Base-by-base conservation (phyloP, 306 rosid species). In the Prunus persica region DNA sequence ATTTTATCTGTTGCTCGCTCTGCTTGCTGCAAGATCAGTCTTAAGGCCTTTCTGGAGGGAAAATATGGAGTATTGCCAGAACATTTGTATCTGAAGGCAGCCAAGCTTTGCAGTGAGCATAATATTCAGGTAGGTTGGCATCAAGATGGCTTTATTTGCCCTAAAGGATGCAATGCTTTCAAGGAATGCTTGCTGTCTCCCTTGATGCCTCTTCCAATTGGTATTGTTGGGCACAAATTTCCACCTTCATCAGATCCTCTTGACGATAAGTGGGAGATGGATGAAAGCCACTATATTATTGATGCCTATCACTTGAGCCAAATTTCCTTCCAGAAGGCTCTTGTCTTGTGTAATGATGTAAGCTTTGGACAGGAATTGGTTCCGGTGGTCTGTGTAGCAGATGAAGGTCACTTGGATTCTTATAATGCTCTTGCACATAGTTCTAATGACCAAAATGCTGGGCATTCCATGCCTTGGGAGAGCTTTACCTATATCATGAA, bases 281-380 rank as follows among this genome's bases (percentile, higher is more conserved):
- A 88, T 69, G 97, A 93, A 77, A 84, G 94, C 83, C 96, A 93
- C 80, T 92, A 81, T 84, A 78, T 86, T 69, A 78, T 92, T 63
- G 83, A 86, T 84, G 85, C 90, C 27, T 82, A 16, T 20, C 74
- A 84, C 86, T 77, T 91, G 83, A 81, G 84, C 30, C 82, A 68
- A 62, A 87, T 80, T 28, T 83, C 88, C 67, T 64, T 67, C 79
- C 85, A 83, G 77, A 89, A 85, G 74, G 87, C 77, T 69, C 63
- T 64, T 56, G 76, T 92, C 80, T 76, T 96, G 69, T 96, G 97
- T 75, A 89, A 82, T 82, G 99, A 96, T 84, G 86, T 96, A 78
- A 96, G 99, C 89, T 91, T 85, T 73, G 99, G 99, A 79, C 85
- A 83, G 84, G 99, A 96, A 87, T 73, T 81, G 25, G 74, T 89